These are phyloP conservation scores for Aspergillus aculeatus DNA, from an alignment of 2,329 filamentous ascomycete genomes.

Conservation along the genomic window DNA sequence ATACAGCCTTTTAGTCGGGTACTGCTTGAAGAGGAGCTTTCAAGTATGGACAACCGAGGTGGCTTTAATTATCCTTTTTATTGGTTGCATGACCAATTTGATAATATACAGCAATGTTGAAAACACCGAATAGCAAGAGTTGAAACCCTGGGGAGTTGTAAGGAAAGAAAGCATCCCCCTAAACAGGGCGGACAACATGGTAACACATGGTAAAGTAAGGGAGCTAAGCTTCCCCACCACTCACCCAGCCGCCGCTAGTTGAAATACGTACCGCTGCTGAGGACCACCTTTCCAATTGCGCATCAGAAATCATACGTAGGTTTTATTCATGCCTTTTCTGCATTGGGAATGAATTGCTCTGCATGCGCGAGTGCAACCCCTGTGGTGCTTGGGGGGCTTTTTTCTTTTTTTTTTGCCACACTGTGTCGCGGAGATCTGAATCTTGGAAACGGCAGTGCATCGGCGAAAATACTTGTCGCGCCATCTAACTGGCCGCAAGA, in stretches of 20 bases:
- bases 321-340: too few species aligned
- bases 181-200: neutral
- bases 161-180: neutral
- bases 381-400: neutral
- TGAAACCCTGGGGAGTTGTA: neutral
- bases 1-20: neutral
- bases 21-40: neutral
- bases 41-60: too few species aligned
- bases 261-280: neutral
- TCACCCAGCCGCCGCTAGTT: neutral
- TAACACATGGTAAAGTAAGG: constrained; percentile 1
- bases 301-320: too few species aligned
- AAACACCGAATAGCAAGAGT: neutral
- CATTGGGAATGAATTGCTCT: too few species aligned
- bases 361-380: neutral
- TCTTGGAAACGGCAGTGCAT: constrained; percentile 3
- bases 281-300: neutral
- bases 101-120: neutral
- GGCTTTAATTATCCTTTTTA: too few species aligned
- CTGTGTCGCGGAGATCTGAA: constrained; percentile 11
- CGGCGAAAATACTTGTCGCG: neutral
- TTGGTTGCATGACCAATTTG: neutral
- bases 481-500: neutral
- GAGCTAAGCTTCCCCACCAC: constrained; percentile 1
- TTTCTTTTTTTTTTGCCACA: constrained; percentile 5